These are phyloP conservation scores for Paracoccidioides brasiliensis DNA, from an alignment of 2,329 filamentous ascomycete species.

Conservation along the genomic window DNA sequence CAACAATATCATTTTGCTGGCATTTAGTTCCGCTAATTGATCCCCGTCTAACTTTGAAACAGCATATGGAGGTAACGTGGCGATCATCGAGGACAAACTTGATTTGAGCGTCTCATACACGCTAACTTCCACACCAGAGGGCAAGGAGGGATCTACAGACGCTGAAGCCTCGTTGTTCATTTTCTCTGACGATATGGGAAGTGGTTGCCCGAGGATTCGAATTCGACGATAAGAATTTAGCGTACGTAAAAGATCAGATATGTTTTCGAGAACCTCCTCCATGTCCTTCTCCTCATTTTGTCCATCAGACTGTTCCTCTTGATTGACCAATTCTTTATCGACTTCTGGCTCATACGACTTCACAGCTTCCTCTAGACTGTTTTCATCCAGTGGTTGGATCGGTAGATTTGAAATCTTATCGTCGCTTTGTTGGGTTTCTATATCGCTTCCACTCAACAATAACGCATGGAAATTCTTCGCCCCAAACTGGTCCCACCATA, in stretches of 20 bases:
- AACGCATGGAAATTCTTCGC: conserved; percentile 25
- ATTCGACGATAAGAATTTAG: conserved; percentile 50
- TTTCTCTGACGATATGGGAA: conserved; percentile 18
- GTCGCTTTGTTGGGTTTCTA: conserved; percentile 5
- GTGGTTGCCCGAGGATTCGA: conserved; percentile 35
- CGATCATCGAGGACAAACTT: conserved; percentile 60
- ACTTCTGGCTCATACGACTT: conserved; percentile 27
- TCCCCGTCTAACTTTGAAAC: conserved; percentile 78
- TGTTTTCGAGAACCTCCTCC: conserved; percentile 41
- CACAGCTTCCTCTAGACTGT: conserved; percentile 30
- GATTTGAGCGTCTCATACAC: conserved; percentile 62
- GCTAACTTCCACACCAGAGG: conserved; percentile 43
- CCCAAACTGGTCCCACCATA: conserved; percentile 36
- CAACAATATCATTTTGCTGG: conserved; percentile 65
- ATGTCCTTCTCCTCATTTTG: conserved; percentile 23
- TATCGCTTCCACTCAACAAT: conserved; percentile 16
- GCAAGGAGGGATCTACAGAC: conserved; percentile 32
- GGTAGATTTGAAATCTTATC: conserved; percentile 10
- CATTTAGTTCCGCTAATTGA: conserved; percentile 67
- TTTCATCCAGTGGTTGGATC: conserved; percentile 24
- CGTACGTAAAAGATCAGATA: conserved; percentile 49
- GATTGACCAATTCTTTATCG: conserved; percentile 15
- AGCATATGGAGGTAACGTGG: conserved; percentile 66
- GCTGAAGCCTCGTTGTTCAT: conserved; percentile 16
- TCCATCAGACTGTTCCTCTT: conserved; percentile 9